Evolutionary conservation across 2,329 filamentous ascomycete genomes (phyloP), one percentile per base, ranked within the genome.

Genomic region (Neoscytalidium dimidiatum): DNA sequence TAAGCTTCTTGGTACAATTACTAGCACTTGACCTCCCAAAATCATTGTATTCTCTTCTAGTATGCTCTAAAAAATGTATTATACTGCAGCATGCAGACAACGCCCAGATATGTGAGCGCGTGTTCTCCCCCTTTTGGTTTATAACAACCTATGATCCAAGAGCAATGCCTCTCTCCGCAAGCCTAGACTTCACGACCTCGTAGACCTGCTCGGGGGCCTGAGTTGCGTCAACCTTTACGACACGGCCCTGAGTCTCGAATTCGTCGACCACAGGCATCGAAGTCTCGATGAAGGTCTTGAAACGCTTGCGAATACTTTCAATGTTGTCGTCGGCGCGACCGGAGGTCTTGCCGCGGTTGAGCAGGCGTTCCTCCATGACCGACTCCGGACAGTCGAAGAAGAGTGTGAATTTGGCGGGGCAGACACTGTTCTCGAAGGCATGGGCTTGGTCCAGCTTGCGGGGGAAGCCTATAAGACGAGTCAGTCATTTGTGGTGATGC

Each of bases 221-320:
- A 28, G 88, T 90, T 31, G 94, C 92, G 71, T 89, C 84, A 49
- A 98, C 85, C 81, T 89, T 91, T 76, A 96, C 86, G 17, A 98
- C 92, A 75, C 89, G 89, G 71, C 86, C 88, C 80, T 94, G 83
- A 72, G 84, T 83, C 74, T 90, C 88, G 77, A 91, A 98, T 76
- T 92, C 87, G 71, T 96, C 86, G 63, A 99, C 92, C 52, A 98
- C 95, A 28, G 95, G 95, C 94, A 98, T 97, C 81, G 92, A 97
- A 2, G 93, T 97, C 80, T 98, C 93, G 72, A 96, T 83, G 75
- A 98, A 99, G 3, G 90, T 94, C 75, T 88, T 89, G 85, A 99
- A 99, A 65, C 95, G 87, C 89, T 99, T 99, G 82, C 91, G 90
- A 78, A 98, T 99, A 74, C 89, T 93, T 80, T 97, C 95, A 64